A percentile compares a stretch with the other conserved stretches of the same genome.
Evolutionary conservation across 345 rosid species (phyloP).

Genomic region (Brassica nigra): DNA sequence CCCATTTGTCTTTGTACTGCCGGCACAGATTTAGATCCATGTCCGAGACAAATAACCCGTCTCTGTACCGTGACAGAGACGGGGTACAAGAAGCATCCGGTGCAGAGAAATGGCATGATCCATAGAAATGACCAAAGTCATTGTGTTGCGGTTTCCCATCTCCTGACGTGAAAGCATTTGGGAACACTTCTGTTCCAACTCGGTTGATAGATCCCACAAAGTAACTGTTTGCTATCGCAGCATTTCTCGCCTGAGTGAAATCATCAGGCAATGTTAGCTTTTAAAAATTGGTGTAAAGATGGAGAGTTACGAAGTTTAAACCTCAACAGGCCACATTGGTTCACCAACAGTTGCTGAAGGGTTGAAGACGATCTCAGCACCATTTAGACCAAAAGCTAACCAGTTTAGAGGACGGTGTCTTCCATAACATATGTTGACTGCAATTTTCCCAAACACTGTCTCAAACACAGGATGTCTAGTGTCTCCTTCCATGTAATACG

Average conservation of each 20-base stretch:
- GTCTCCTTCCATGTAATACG: slow-evolving; percentile 98
- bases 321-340: slow-evolving; percentile 99
- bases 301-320: slow-evolving; percentile 16
- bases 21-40: slow-evolving; percentile 94
- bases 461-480: slow-evolving; percentile 96
- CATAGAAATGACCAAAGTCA: slow-evolving; percentile 93
- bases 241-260: slow-evolving; percentile 75
- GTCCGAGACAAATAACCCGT: slow-evolving; percentile 78
- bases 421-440: slow-evolving; percentile 89
- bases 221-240: slow-evolving; percentile 92
- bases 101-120: slow-evolving; percentile 89
- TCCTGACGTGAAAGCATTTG: slow-evolving; percentile 89
- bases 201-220: slow-evolving; percentile 94
- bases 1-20: slow-evolving; percentile 95
- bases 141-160: slow-evolving; percentile 83
- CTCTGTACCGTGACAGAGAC: slow-evolving; percentile 72
- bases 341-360: slow-evolving; percentile 99
- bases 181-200: slow-evolving; percentile 92
- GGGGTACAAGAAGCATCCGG: slow-evolving; percentile 96
- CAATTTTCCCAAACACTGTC: slow-evolving; percentile 86
- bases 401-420: slow-evolving; percentile 97
- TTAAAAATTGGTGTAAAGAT: background rate
- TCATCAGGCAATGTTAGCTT: background rate
- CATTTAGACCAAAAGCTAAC: slow-evolving; percentile 96
- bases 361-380: slow-evolving; percentile 98